Evolutionary conservation across 495 filamentous ascomycete species (phyloP).

Genomic region (Podospora appendiculata): DNA sequence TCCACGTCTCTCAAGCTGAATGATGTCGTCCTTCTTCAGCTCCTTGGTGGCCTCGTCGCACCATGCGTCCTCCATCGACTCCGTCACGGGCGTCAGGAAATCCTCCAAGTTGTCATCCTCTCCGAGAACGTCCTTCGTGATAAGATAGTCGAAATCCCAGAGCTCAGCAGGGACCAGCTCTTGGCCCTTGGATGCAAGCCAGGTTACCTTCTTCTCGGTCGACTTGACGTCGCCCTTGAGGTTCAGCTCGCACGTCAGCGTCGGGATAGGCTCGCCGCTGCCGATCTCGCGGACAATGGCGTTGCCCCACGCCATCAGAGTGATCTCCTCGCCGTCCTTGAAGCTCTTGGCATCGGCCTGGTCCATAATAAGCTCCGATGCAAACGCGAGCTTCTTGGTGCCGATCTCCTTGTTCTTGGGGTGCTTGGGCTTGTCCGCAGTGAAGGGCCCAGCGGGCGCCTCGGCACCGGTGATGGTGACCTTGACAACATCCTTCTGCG

Average conservation of each 20-base stretch:
- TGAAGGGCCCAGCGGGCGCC: conserved; percentile 54
- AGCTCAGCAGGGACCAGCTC: conserved; percentile 73
- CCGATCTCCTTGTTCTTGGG: conserved; percentile 80
- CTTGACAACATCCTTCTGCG: conserved; percentile 57
- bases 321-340: conserved; percentile 82
- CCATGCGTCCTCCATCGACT: conserved; percentile 64
- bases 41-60: conserved; percentile 75
- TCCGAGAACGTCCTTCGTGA: conserved; percentile 83
- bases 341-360: conserved; percentile 80
- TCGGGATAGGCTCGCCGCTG: conserved; percentile 50
- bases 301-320: conserved; percentile 94
- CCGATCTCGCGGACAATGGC: conserved; percentile 63
- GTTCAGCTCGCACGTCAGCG: conserved; percentile 70
- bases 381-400: conserved; percentile 75
- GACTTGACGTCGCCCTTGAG: conserved; percentile 84
- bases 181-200: conserved; percentile 70
- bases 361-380: conserved; percentile 64
- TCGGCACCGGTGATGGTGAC: conserved; percentile 55
- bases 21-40: conserved; percentile 74
- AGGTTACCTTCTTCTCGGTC: conserved; percentile 94
- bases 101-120: conserved; percentile 77
- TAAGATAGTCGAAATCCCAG: conserved; percentile 85
- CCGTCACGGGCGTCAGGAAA: conserved; percentile 67
- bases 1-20: conserved; percentile 90
- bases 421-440: conserved; percentile 74